Conservation (phyloP, 2,329 filamentous ascomycete genomes). For the Xylariaceae sp. region DNA sequence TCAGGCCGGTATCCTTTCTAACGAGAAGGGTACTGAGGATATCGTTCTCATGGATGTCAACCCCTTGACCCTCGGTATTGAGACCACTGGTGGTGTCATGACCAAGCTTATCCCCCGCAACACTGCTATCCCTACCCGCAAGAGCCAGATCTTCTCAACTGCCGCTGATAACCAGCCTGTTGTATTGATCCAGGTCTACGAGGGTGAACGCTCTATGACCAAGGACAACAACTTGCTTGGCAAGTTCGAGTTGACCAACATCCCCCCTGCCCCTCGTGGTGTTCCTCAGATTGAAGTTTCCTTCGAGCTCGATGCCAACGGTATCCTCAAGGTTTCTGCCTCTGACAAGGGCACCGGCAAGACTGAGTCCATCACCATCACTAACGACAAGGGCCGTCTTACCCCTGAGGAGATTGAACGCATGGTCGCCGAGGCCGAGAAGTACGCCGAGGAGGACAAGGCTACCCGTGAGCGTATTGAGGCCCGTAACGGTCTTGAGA, state of each 20-base stretch:
- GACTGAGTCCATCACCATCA: conserved; percentile 95
- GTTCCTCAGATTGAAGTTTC: conserved; percentile 98
- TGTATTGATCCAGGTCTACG: conserved; percentile 90
- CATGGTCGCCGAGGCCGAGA: conserved; percentile 97
- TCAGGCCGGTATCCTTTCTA: conserved; percentile 90
- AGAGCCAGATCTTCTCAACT: conserved; percentile 97
- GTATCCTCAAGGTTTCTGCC: conserved; percentile 94
- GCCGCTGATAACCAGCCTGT: conserved; percentile 95
- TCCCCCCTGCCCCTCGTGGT: conserved; percentile 89
- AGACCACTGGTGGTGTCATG: conserved; percentile 97
- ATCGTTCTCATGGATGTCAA: conserved; percentile 97
- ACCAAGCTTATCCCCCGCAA: conserved; percentile 93
- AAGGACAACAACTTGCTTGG: conserved; percentile 97
- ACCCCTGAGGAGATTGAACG: conserved; percentile 96
- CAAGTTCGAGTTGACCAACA: conserved; percentile 96
- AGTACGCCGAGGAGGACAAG: conserved; percentile 99
- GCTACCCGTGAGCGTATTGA: conserved; percentile 95
- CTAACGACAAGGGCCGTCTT: conserved; percentile 98
- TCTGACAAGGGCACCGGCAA: conserved; percentile 98
- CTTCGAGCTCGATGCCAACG: conserved; percentile 97
- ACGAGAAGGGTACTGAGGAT: conserved; percentile 73
- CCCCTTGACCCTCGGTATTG: conserved; percentile 91
- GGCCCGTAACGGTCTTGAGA: conserved; percentile 93
- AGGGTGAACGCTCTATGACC: conserved; percentile 89
- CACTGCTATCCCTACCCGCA: conserved; percentile 90